phyloP scores from a whole-genome alignment of 2,329 filamentous ascomycete genomes.

The Cladosporium cucumerinum region DNA sequence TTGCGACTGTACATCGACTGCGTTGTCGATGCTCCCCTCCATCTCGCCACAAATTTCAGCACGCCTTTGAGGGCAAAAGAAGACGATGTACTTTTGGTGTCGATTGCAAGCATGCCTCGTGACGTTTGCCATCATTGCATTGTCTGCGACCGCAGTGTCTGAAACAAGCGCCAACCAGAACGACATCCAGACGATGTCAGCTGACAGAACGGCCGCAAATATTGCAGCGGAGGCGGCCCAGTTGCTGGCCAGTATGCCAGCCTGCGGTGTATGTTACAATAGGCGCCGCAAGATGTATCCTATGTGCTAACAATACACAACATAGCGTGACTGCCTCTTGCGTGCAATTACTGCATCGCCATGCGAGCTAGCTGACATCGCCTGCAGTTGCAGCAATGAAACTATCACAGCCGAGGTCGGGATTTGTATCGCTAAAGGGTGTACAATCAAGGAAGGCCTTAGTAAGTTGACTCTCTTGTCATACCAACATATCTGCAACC shows the following conservation, averaged over 20 bases:
- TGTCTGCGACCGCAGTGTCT: neutral
- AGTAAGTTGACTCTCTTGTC: neutral
- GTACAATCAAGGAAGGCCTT: conserved; percentile 8
- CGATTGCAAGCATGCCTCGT: neutral
- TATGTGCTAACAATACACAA: neutral
- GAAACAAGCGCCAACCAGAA: neutral
- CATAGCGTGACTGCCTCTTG: conserved; percentile 21
- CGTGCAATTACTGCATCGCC: conserved; percentile 20
- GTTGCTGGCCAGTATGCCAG: conserved; percentile 9
- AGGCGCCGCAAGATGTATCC: neutral
- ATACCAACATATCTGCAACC: neutral
- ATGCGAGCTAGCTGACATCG: conserved; percentile 21
- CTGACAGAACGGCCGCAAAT: neutral
- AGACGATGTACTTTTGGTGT: neutral
- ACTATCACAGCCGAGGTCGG: conserved; percentile 16
- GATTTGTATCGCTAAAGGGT: conserved; percentile 16
- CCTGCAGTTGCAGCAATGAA: conserved; percentile 22
- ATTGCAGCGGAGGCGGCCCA: neutral
- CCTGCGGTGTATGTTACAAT: neutral
- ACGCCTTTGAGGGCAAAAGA: neutral
- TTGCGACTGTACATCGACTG: neutral
- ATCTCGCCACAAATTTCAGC: neutral
- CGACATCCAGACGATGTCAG: neutral
- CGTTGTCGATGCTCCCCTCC: neutral
- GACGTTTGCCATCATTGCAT: neutral